Evolutionary conservation across 768 basidiomycete genomes (phyloP).

Genomic region (Phanerochaete carnosa): DNA sequence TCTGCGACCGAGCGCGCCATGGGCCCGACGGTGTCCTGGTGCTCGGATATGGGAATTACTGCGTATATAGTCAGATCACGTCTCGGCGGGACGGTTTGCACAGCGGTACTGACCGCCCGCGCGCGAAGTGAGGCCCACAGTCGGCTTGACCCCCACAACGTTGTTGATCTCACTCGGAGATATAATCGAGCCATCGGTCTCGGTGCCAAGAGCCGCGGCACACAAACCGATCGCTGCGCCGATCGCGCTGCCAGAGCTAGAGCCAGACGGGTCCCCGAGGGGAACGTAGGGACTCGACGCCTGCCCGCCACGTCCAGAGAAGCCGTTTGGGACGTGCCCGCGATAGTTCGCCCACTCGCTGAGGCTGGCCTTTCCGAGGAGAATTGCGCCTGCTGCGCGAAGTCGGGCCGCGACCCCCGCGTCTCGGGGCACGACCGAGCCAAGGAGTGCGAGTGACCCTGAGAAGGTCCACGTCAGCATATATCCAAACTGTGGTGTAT

Average conservation of each 20-base stretch:
- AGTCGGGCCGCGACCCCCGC: constrained; percentile 28
- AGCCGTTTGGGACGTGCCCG: constrained; percentile 36
- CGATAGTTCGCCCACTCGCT: constrained; percentile 43
- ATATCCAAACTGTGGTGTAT: not conserved
- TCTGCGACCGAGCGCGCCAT: constrained; percentile 30
- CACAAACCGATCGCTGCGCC: constrained; percentile 38
- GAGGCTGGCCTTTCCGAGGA: constrained; percentile 40
- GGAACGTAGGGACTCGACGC: constrained; percentile 39
- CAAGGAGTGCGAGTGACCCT: constrained; percentile 32
- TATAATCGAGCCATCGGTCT: constrained; percentile 45
- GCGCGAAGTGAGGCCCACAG: constrained; percentile 31
- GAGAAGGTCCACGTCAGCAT: not conserved
- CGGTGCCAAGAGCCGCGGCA: constrained; percentile 40
- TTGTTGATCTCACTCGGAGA: constrained; percentile 39
- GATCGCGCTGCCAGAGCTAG: constrained; percentile 41
- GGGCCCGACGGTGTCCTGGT: constrained; percentile 34
- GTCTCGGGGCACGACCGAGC: constrained; percentile 30
- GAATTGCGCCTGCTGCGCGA: constrained; percentile 32
- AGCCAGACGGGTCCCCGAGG: constrained; percentile 37
- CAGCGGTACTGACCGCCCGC: constrained; percentile 25
- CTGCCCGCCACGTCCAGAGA: constrained; percentile 46
- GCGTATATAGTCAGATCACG: not conserved
- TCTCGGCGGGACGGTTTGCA: constrained; percentile 17
- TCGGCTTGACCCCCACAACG: constrained; percentile 35
- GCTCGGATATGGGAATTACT: constrained; percentile 43